These are phyloP conservation scores for Podospora comata DNA, from an alignment of 495 filamentous ascomycete genomes.

Conservation along the genomic window DNA sequence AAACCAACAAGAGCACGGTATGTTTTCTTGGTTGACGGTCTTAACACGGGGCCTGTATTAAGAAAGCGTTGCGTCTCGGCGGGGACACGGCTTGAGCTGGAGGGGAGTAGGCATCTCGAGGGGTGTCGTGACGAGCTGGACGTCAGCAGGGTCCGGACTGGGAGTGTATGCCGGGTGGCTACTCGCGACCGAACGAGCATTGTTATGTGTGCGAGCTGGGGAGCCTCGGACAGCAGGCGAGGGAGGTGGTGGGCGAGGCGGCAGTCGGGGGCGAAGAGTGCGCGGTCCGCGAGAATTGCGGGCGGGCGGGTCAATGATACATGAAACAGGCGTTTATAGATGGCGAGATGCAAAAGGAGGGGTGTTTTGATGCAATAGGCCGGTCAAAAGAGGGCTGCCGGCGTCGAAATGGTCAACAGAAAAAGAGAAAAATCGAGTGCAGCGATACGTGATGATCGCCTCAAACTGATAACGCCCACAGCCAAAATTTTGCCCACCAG, in stretches of 20 bases:
- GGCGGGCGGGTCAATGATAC: constrained; percentile 14
- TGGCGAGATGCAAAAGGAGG: neutral
- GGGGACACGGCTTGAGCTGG: neutral
- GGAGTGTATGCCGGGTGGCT: constrained; percentile 21
- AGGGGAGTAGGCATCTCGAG: constrained; percentile 18
- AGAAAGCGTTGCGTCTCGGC: constrained; percentile 17
- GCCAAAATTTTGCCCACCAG: neutral
- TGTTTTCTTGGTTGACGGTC: constrained; percentile 35
- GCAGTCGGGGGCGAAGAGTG: neutral
- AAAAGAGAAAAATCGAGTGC: constrained; percentile 7
- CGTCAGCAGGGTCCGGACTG: constrained; percentile 23
- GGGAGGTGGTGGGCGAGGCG: neutral
- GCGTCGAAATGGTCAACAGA: neutral
- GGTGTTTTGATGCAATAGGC: neutral
- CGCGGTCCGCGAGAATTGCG: constrained; percentile 11
- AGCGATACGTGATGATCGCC: constrained; percentile 12
- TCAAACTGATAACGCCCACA: neutral
- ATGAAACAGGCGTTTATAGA: constrained; percentile 15
- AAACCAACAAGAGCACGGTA: constrained; percentile 31
- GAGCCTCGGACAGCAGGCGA: neutral
- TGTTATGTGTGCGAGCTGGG: constrained; percentile 3
- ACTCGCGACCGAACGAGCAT: constrained; percentile 31
- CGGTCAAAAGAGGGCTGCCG: neutral
- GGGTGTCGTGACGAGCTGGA: constrained; percentile 8
- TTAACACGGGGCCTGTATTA: constrained; percentile 25